Percentiles rank a stretch among this genome's conserved stretches.
Evolutionary conservation across 2,329 filamentous ascomycete genomes (phyloP).

Genomic region (Pleoardoris graminearum): DNA sequence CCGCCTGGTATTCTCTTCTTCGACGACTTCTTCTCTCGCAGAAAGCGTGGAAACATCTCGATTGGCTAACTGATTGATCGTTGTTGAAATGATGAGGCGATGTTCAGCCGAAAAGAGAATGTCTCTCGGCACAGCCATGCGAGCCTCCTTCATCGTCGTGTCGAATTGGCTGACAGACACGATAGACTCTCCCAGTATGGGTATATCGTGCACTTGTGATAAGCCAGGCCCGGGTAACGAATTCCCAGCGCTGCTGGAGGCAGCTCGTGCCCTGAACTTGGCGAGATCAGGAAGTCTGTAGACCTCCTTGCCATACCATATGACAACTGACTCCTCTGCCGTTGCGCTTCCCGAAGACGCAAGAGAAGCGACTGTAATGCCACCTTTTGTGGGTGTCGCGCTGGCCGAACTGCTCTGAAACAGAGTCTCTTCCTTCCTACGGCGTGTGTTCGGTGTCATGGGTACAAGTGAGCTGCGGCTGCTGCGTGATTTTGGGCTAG

Average conservation of each 20-base stretch:
- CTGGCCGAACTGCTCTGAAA: constrained; percentile 48
- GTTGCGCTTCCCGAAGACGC: constrained; percentile 34
- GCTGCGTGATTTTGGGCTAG: constrained; percentile 39
- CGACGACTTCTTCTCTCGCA: constrained; percentile 29
- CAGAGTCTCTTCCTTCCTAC: constrained; percentile 49
- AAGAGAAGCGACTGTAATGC: constrained; percentile 47
- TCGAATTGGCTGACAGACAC: constrained; percentile 50
- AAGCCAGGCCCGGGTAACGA: constrained; percentile 49
- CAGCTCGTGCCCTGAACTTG: constrained; percentile 51
- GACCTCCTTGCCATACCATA: constrained; percentile 52
- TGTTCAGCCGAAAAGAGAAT: constrained; percentile 50
- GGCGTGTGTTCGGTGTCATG: constrained; percentile 57
- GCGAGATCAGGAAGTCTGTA: constrained; percentile 51
- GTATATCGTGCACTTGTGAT: constrained; percentile 47
- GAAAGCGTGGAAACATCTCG: constrained; percentile 35
- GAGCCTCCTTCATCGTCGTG: constrained; percentile 43
- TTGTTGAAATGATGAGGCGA: constrained; percentile 49
- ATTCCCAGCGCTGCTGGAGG: constrained; percentile 34
- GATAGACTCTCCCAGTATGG: constrained; percentile 49
- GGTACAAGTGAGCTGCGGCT: constrained; percentile 48
- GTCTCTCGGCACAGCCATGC: constrained; percentile 51
- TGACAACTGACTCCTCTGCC: constrained; percentile 50
- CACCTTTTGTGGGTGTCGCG: constrained; percentile 44
- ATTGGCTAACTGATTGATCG: constrained; percentile 35
- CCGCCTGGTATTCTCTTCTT: constrained; percentile 33